Conservation (phyloP, 2,329 filamentous ascomycete genomes). For the Xylariales sp. region DNA sequence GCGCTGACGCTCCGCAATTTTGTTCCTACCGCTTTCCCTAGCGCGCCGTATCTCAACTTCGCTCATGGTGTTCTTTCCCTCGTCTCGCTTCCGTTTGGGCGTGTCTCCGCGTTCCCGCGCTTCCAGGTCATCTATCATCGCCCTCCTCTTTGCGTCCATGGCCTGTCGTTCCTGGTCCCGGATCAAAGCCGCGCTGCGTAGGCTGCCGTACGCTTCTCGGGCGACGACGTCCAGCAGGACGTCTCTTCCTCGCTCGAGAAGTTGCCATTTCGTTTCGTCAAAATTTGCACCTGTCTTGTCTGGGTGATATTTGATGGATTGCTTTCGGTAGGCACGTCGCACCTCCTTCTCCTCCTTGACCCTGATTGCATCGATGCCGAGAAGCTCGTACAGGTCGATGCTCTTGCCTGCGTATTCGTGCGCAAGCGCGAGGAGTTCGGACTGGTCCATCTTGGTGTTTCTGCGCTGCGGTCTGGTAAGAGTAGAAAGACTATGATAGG, state of each 20-base stretch:
- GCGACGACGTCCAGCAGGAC: conserved; percentile 68
- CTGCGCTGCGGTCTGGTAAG: too few species aligned
- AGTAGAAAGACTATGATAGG: too few species aligned
- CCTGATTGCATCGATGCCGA: conserved; percentile 61
- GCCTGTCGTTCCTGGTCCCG: conserved; percentile 66
- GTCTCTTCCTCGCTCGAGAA: conserved; percentile 81
- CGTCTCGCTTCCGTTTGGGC: conserved; percentile 11
- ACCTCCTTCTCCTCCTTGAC: conserved; percentile 59
- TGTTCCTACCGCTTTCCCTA: conserved; percentile 29
- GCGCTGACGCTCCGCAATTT: conserved; percentile 36
- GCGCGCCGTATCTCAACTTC: conserved; percentile 26
- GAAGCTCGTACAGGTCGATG: conserved; percentile 73
- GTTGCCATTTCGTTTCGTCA: conserved; percentile 78
- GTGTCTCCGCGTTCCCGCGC: conserved; percentile 60
- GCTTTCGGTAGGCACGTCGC: conserved; percentile 77
- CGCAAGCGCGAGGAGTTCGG: conserved; percentile 47
- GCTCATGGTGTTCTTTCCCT: conserved; percentile 14
- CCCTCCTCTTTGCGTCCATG: conserved; percentile 67
- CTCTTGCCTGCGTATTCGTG: conserved; percentile 56
- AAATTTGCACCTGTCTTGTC: conserved; percentile 66
- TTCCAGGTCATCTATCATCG: conserved; percentile 84
- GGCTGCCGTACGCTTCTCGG: conserved; percentile 73
- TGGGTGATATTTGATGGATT: conserved; percentile 86
- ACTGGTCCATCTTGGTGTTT: conserved; percentile 26
- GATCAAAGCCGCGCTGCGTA: conserved; percentile 65